phyloP scores from a whole-genome alignment of 2,329 filamentous ascomycete genomes.

The Penicillium sp. region DNA sequence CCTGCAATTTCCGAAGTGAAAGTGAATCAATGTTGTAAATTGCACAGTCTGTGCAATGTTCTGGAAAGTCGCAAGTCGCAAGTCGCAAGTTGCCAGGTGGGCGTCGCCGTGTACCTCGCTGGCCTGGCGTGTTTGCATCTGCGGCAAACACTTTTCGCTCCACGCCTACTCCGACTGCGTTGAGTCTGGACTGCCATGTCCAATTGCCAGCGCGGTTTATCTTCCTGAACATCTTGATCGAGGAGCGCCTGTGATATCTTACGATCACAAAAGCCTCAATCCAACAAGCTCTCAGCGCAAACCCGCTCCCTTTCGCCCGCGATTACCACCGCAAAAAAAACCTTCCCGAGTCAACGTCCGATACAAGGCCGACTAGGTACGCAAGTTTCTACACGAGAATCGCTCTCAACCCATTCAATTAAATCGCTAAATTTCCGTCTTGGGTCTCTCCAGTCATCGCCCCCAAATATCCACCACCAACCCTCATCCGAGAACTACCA shows the following conservation, averaged over 20 bases:
- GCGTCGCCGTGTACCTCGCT: slow-evolving; percentile 22
- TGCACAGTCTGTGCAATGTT: neutral
- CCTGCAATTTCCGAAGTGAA: neutral
- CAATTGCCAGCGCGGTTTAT: neutral
- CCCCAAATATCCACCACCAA: neutral
- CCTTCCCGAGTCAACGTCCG: neutral
- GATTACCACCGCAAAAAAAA: slow-evolving; percentile 7
- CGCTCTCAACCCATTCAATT: neutral
- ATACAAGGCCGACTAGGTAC: slow-evolving; percentile 8
- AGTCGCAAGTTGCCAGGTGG: slow-evolving; percentile 34
- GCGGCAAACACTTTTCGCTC: slow-evolving; percentile 30
- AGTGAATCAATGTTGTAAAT: slow-evolving; percentile 1
- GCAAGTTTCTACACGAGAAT: neutral
- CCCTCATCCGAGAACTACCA: neutral
- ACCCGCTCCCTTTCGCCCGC: neutral
- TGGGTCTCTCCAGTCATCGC: neutral
- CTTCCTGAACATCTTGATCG: no score
- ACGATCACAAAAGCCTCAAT: neutral
- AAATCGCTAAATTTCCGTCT: neutral
- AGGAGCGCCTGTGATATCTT: neutral
- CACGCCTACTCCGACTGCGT: slow-evolving; percentile 7
- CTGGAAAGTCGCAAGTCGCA: slow-evolving; percentile 15
- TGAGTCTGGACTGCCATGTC: neutral
- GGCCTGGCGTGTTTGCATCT: slow-evolving; percentile 34
- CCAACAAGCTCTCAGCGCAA: neutral